Base-by-base conservation (phyloP, 2,329 filamentous ascomycete species). In the Dactylonectria estremocensis region DNA sequence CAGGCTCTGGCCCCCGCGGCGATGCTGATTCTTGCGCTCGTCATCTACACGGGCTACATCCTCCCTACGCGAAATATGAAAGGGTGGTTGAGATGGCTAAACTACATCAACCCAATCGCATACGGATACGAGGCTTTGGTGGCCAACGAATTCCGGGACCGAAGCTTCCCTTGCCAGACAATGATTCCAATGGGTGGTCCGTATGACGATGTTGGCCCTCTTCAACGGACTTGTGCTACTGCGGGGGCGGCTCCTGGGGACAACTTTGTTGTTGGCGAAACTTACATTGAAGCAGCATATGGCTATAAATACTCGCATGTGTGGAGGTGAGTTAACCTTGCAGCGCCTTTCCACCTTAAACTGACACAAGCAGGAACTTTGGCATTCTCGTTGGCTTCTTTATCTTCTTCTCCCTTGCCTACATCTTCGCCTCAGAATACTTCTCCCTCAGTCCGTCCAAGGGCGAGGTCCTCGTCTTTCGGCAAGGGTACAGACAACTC, bases 381-480 rank as follows among this genome's bases (percentile, higher is more conserved):
- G 91, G 90, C 2, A 91, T 93, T 60, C 77, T 92, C 3, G 77
- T 89, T 20, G 90, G 78, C 0, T 92, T 93, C 79, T 79, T 91
- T 63, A 75, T 92, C 46, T 88, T 87, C 67, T 93, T 93, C 81
- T 86, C 90, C 79, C 67, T 79, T 5, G 70, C 90, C 2, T 92
- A 94, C 78, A 85, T 93, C 58, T 56, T 88, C 22, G 87, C 88
- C 0, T 85, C 88, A 0, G 91, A 93, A 75, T 72, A 91, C 71
- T 54, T 65, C 35, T 66, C 53, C 3, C 91, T 92, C 77, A 90
- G 90, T 0, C 83, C 87, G 1, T 88, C 86, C 0, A 82, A 83
- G 8, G 91, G 90, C 2, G 92, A 94, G 76, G 87, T 90, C 4
- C 84, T 94, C 2, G 88, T 94, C n/a, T 94, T 93, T 77, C 86